Base-by-base conservation (phyloP, 208 protist species). In the Leishmania turanica region DNA sequence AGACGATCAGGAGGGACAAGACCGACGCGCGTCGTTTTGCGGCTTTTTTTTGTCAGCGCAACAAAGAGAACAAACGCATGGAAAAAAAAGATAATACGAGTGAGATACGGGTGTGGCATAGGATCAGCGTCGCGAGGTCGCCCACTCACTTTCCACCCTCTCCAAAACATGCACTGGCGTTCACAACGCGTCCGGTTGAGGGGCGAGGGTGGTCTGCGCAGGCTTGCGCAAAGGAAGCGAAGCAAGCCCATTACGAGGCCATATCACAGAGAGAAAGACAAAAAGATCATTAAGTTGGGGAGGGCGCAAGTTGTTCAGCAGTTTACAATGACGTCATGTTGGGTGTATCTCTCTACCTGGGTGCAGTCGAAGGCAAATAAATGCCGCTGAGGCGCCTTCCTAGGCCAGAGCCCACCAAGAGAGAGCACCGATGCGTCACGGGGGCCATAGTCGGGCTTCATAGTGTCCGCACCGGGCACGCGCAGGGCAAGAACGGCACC, bases 401-500 rank as follows among this genome's bases (percentile, higher is more conserved):
- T 2, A 40, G 31, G 31, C 27, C 13, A 40, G 31, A 66, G 27
- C 51, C 2, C 51, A 34, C 34, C 58, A 68, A 34, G 2, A 66
- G 13, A 68, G 62, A 68, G n/a, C 27, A 64, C 9, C 24, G 27
- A 31, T 54, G 3, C 56, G 24, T 62, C 56, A 31, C 24, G 6
- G 24, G 17, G 24, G 24, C 0, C 5, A 24, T 62, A 3, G 56
- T 31, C 6, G 21, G 56, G 37, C 45, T 77, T 71, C n/a, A 51
- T 21, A 5, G 68, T 64, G 37, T 34, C n/a, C 45, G 24, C 31
- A 31, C 49, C 21, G 75, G 83, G 79, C 70, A 66, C 54, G 58
- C 56, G 15, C 34, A 68, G 31, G 88, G 88, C 51, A 91, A 60
- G 58, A 80, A 87, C 21, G 85, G 85, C 54, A 87, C 70, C 60